Conservation (phyloP, 257 asterid genomes). For the Paraleonurus japonicus region DNA sequence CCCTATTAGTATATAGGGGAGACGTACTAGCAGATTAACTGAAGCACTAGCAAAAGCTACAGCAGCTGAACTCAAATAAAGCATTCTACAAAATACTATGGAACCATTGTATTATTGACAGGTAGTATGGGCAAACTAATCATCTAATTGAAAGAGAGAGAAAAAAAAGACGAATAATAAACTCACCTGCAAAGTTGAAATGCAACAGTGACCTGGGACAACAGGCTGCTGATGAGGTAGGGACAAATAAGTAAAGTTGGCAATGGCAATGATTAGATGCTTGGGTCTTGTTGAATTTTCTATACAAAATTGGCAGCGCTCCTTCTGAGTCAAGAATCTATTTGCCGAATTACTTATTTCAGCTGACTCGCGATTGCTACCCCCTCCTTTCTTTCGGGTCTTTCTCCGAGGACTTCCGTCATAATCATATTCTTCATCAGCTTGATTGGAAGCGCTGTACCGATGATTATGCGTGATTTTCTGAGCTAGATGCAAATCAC, state of each 20-base stretch:
- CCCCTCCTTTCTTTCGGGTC: slow-evolving; percentile 57
- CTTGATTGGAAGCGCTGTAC: slow-evolving; percentile 57
- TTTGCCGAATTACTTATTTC: slow-evolving; percentile 54
- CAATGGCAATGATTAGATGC: slow-evolving; percentile 84
- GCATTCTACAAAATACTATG: not conserved
- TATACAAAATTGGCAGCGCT: slow-evolving; percentile 85
- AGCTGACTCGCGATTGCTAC: slow-evolving; percentile 36
- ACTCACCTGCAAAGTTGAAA: slow-evolving; percentile 82
- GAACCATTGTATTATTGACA: not conserved
- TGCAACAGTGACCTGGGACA: slow-evolving; percentile 84
- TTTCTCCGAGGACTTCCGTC: slow-evolving; percentile 79
- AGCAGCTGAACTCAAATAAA: not conserved
- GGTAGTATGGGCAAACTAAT: not conserved
- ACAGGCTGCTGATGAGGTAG: slow-evolving; percentile 77
- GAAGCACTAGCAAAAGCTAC: not conserved
- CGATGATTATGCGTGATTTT: slow-evolving; percentile 62
- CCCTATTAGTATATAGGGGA: too few relatives aligned
- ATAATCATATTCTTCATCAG: slow-evolving; percentile 93
- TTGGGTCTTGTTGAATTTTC: slow-evolving; percentile 86
- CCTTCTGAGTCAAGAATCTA: slow-evolving; percentile 75
- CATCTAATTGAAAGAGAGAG: not conserved
- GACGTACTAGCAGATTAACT: not conserved
- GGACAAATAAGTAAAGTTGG: slow-evolving; percentile 76
- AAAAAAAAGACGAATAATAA: not conserved
- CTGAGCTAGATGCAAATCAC: slow-evolving; percentile 79